These are phyloP conservation scores for Lachnellula willkommii DNA, from an alignment of 2,329 filamentous ascomycete species.

Conservation along the genomic window DNA sequence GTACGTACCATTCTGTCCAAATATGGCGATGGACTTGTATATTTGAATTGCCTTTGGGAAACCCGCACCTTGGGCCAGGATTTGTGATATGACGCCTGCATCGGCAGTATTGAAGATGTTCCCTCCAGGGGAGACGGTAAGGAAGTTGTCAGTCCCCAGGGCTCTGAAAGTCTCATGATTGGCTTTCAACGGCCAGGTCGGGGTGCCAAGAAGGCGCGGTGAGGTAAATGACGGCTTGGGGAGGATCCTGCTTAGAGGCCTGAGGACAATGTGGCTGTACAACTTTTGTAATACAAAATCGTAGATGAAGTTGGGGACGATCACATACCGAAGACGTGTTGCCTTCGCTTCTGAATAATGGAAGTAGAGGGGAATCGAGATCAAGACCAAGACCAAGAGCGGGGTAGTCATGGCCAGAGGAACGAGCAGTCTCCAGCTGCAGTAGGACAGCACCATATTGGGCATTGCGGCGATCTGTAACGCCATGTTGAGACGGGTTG, in stretches of 20 bases:
- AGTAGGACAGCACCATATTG: too few species aligned
- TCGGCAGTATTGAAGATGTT: constrained; percentile 55
- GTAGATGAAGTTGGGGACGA: constrained; percentile 17
- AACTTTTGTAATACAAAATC: constrained; percentile 7
- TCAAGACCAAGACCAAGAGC: background rate
- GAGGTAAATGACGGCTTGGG: constrained; percentile 8
- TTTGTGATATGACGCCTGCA: constrained; percentile 44
- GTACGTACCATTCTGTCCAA: constrained; percentile 18
- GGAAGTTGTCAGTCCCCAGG: constrained; percentile 46
- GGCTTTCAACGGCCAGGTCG: constrained; percentile 13
- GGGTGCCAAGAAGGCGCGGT: constrained; percentile 10
- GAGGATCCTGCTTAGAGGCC: constrained; percentile 5
- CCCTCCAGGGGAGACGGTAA: constrained; percentile 53
- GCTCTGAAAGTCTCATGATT: constrained; percentile 15
- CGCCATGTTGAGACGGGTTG: too few species aligned
- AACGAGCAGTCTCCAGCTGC: too few species aligned
- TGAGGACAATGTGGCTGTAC: constrained; percentile 7
- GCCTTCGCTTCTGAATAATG: constrained; percentile 10
- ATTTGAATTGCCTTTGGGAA: constrained; percentile 27
- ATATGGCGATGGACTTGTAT: constrained; percentile 25
- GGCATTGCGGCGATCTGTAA: too few species aligned
- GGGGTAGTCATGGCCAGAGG: background rate
- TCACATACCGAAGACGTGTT: constrained; percentile 13
- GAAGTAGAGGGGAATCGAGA: constrained; percentile 1
- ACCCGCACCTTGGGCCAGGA: constrained; percentile 21